These are phyloP conservation scores for Cerrena zonata DNA, from an alignment of 1,284 basidiomycete genomes.

Conservation along the genomic window DNA sequence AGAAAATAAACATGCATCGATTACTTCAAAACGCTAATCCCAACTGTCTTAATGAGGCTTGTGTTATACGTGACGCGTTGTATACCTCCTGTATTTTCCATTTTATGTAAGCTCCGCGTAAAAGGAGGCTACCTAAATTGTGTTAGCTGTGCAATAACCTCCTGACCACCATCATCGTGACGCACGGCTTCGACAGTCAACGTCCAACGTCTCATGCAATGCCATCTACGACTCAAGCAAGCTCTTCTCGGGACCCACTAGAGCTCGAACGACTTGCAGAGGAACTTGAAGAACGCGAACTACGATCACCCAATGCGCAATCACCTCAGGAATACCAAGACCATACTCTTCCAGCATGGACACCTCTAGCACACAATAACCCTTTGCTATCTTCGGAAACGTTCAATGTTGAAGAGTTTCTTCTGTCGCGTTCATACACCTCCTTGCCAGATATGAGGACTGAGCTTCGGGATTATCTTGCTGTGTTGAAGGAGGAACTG, in stretches of 20 bases:
- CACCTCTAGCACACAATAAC: slow-evolving; percentile 77
- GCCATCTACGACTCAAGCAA: background rate
- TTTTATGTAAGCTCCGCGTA: too few species aligned
- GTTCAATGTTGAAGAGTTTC: slow-evolving; percentile 84
- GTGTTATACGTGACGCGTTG: too few species aligned
- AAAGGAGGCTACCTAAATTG: too few species aligned
- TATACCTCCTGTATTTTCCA: too few species aligned
- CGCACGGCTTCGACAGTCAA: too few species aligned
- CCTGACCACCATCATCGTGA: too few species aligned
- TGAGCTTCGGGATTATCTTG: slow-evolving; percentile 83
- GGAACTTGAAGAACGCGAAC: slow-evolving; percentile 60
- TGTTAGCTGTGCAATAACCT: too few species aligned
- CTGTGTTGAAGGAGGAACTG: slow-evolving; percentile 82
- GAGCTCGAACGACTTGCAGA: slow-evolving; percentile 68
- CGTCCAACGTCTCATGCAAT: too few species aligned
- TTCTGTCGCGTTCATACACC: slow-evolving; percentile 81
- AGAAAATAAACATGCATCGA: too few species aligned
- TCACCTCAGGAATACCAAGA: slow-evolving; percentile 12
- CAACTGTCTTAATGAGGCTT: too few species aligned
- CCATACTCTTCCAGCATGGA: slow-evolving; percentile 65
- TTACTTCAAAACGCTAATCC: too few species aligned
- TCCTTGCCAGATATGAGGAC: slow-evolving; percentile 81
- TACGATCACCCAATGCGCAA: slow-evolving; percentile 16
- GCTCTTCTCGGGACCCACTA: slow-evolving; percentile 42
- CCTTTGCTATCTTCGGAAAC: slow-evolving; percentile 58